Percentiles rank a stretch among this genome's conserved stretches.
Conservation (phyloP, 225 moss, liverwort and hornwort species). For the Pleurozium schreberi region DNA sequence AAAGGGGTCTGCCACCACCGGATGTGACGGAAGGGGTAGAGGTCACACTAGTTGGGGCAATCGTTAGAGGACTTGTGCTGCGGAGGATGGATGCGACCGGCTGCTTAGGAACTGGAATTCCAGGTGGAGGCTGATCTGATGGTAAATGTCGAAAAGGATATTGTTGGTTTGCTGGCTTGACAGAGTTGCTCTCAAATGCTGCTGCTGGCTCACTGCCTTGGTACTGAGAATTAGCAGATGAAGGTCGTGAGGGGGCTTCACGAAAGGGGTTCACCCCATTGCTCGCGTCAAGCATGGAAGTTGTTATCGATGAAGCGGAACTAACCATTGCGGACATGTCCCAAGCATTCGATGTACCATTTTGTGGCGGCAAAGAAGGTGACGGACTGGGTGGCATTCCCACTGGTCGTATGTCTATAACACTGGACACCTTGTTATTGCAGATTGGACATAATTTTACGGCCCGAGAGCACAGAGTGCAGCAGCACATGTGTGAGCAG, state of each 20-base stretch:
- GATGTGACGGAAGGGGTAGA: background rate
- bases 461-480: constrained; percentile 35
- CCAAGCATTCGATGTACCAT: constrained; percentile 3
- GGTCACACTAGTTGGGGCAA: background rate
- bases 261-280: constrained; percentile 1
- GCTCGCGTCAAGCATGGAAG: background rate
- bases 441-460: constrained; percentile 34
- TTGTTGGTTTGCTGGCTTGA: constrained; percentile 2
- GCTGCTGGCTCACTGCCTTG: constrained; percentile 5
- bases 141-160: constrained; percentile 12
- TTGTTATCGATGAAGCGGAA: background rate
- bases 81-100: background rate
- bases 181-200: constrained; percentile 6
- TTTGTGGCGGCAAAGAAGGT: constrained; percentile 9
- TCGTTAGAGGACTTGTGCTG: constrained; percentile 3
- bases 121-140: constrained; percentile 26
- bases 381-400: constrained; percentile 9
- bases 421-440: constrained; percentile 24
- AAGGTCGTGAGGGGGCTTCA: constrained; percentile 5
- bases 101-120: constrained; percentile 22
- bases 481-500: constrained; percentile 51
- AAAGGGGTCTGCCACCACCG: constrained; percentile 13
- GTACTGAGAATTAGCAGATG: constrained; percentile 7
- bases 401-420: constrained; percentile 40
- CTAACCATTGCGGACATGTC: constrained; percentile 1